A percentile compares a stretch with the other conserved stretches of the same genome.
These are phyloP conservation scores for Brasilioporus rufonigricans DNA, from an alignment of 768 basidiomycete genomes.

Conservation along the genomic window DNA sequence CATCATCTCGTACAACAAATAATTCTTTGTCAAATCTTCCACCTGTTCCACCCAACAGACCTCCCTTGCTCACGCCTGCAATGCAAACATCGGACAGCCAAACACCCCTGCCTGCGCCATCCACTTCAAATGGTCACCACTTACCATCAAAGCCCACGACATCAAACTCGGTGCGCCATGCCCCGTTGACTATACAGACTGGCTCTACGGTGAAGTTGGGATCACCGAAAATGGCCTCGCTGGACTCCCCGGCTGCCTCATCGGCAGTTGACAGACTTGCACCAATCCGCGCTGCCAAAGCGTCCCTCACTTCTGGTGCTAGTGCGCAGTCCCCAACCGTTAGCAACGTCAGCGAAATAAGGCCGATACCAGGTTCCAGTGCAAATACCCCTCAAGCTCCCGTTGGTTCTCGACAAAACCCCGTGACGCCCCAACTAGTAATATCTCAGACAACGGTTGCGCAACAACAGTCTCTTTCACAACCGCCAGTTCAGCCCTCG, in stretches of 20 bases:
- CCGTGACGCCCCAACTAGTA: background rate
- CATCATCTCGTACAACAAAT: slow-evolving; percentile 17
- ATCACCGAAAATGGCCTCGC: slow-evolving; percentile 10
- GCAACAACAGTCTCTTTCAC: background rate
- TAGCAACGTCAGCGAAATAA: background rate
- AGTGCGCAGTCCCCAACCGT: slow-evolving; percentile 10
- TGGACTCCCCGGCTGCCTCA: slow-evolving; percentile 5
- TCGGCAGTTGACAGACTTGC: slow-evolving; percentile 28
- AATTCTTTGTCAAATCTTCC: slow-evolving; percentile 18
- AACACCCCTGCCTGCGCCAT: background rate
- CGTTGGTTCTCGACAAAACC: slow-evolving; percentile 1
- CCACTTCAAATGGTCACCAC: background rate
- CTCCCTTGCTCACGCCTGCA: background rate
- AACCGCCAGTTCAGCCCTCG: background rate
- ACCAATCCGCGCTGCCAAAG: slow-evolving; percentile 34
- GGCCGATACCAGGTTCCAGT: background rate
- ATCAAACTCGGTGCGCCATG: background rate
- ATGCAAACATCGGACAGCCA: background rate
- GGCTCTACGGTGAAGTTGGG: slow-evolving; percentile 15
- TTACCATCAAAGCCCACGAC: background rate
- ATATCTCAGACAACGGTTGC: background rate
- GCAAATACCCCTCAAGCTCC: background rate
- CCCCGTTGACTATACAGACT: slow-evolving; percentile 13
- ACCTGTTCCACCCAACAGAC: background rate
- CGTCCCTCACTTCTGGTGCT: slow-evolving; percentile 16